Evolutionary conservation across 2,329 filamentous ascomycete genomes (phyloP).

Genomic region (Hysterium pulicare): DNA sequence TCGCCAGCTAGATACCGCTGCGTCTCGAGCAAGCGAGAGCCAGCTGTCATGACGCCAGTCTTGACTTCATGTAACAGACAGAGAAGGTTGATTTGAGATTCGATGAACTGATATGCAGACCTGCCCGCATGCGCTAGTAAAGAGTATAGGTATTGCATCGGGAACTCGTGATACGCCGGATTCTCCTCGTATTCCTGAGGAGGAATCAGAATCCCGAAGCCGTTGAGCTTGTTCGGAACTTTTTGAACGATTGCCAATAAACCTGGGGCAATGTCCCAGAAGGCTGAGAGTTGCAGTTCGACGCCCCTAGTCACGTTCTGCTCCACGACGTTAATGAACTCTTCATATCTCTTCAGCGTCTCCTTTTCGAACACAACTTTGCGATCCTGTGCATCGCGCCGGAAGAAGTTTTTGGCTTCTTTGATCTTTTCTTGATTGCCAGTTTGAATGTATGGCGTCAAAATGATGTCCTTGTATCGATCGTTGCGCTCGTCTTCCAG

Average conservation of each 20-base stretch:
- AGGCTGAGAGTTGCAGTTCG: constrained; percentile 86
- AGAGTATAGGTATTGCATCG: constrained; percentile 85
- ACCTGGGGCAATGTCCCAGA: constrained; percentile 94
- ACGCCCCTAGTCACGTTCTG: constrained; percentile 83
- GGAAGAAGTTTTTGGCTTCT: constrained; percentile 78
- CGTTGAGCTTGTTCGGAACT: constrained; percentile 59
- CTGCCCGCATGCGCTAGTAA: constrained; percentile 85
- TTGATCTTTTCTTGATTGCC: constrained; percentile 75
- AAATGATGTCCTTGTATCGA: constrained; percentile 78
- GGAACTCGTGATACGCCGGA: constrained; percentile 73
- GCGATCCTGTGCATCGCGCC: constrained; percentile 70
- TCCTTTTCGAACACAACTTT: constrained; percentile 69
- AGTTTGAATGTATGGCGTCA: constrained; percentile 72
- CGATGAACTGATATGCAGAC: constrained; percentile 94
- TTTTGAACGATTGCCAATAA: constrained; percentile 75
- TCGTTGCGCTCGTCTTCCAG: constrained; percentile 81
- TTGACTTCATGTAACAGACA: constrained; percentile 90
- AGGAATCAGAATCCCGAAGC: constrained; percentile 75
- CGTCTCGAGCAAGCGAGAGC: constrained; percentile 64
- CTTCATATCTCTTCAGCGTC: constrained; percentile 67
- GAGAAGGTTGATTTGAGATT: constrained; percentile 85
- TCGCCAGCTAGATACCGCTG: constrained; percentile 50
- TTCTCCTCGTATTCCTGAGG: constrained; percentile 79
- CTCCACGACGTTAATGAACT: constrained; percentile 76
- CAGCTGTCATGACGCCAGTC: constrained; percentile 69